Evolutionary conservation across 2,329 filamentous ascomycete species (phyloP).

Genomic region (Epichloe brachyelytri): DNA sequence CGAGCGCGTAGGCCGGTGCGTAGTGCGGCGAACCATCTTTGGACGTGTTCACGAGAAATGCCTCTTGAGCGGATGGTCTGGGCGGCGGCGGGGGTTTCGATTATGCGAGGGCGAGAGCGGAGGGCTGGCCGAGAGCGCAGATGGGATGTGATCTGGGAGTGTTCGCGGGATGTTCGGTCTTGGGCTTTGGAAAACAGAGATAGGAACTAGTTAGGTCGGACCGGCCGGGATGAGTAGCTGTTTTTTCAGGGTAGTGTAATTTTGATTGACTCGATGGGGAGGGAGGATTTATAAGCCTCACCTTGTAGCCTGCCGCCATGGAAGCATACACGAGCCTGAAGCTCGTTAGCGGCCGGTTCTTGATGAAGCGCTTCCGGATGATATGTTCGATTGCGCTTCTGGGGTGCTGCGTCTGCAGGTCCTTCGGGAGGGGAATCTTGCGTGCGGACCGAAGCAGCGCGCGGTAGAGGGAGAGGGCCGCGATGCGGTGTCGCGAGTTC

Average conservation of each 20-base stretch:
- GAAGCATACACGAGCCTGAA: slow-evolving; percentile 46
- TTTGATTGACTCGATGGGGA: no score
- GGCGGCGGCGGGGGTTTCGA: slow-evolving; percentile 8
- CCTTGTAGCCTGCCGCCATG: slow-evolving; percentile 57
- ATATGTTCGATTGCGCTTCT: slow-evolving; percentile 27
- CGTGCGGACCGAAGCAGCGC: slow-evolving; percentile 50
- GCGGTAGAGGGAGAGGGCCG: slow-evolving; percentile 58
- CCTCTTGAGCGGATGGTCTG: slow-evolving; percentile 11
- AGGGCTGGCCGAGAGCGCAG: slow-evolving; percentile 20
- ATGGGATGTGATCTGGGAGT: slow-evolving; percentile 28
- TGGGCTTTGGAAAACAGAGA: slow-evolving; percentile 27
- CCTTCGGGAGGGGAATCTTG: slow-evolving; percentile 37
- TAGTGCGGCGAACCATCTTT: slow-evolving; percentile 31
- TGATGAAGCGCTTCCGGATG: slow-evolving; percentile 48
- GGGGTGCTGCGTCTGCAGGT: slow-evolving; percentile 13
- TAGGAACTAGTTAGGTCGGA: slow-evolving; percentile 20
- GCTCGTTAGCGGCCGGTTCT: slow-evolving; percentile 45
- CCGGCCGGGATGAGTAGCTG: not conserved
- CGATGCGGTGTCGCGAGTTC: slow-evolving; percentile 39
- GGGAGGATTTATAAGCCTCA: slow-evolving; percentile 12
- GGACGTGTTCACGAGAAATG: slow-evolving; percentile 22
- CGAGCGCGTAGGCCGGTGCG: slow-evolving; percentile 30
- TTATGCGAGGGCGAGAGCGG: slow-evolving; percentile 7
- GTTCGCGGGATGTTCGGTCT: slow-evolving; percentile 23
- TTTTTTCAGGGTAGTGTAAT: not conserved